Conservation (phyloP, 1,284 basidiomycete genomes). For the Albatrellus sp. region DNA sequence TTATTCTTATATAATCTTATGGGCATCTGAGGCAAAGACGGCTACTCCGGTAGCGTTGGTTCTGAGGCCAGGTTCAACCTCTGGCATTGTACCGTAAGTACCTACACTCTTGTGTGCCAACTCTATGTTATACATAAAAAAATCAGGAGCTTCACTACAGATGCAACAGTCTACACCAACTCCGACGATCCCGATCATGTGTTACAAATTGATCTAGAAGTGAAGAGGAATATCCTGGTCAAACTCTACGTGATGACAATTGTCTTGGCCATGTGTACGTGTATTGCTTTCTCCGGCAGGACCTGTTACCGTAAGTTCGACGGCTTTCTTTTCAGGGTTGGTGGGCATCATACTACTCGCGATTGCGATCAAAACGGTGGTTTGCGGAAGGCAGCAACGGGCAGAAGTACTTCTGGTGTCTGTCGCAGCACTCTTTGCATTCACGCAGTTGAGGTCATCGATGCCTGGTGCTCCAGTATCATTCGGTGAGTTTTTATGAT, state of each 20-base stretch:
- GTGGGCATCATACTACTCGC: constrained; percentile 1
- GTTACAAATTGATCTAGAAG: not conserved
- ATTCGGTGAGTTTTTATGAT: constrained; percentile 5
- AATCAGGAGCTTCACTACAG: not conserved
- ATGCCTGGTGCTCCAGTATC: constrained; percentile 7
- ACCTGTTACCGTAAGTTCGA: not conserved
- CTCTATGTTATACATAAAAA: not conserved
- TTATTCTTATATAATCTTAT: not conserved
- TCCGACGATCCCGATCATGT: not conserved
- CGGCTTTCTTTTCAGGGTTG: constrained; percentile 3
- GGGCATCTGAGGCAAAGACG: not conserved
- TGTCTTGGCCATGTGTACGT: constrained; percentile 4
- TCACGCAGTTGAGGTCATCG: constrained; percentile 1
- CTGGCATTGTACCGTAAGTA: not conserved
- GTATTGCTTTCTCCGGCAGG: not conserved
- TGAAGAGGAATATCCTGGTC: not conserved
- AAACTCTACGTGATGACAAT: constrained; percentile 2
- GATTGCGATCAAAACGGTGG: not conserved
- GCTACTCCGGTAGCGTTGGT: not conserved
- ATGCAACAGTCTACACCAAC: not conserved
- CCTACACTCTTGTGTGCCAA: not conserved
- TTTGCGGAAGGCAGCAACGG: not conserved
- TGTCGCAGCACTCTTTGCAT: constrained; percentile 8
- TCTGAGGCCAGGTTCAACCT: not conserved
- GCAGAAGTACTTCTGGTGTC: constrained; percentile 1